Evolutionary conservation across 306 rosid genomes (phyloP).

Genomic region (Castanospermum australe): DNA sequence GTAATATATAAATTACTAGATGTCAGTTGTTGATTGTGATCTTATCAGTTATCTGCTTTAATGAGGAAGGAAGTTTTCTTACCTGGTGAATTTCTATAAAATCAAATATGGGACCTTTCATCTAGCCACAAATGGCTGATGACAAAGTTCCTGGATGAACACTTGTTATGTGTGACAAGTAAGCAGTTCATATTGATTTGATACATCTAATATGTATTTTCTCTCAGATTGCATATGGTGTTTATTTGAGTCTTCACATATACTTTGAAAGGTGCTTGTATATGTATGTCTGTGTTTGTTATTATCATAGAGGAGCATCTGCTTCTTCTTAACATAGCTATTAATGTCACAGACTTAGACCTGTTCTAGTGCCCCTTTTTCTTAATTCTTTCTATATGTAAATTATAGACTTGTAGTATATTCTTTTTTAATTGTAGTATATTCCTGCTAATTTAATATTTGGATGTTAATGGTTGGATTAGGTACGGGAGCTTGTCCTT

Average conservation of each 20-base stretch:
- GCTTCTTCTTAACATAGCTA: neutral
- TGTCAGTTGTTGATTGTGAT: neutral
- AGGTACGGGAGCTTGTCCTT: constrained; percentile 85
- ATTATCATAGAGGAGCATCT: neutral
- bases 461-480: constrained; percentile 3
- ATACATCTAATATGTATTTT: neutral
- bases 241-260: neutral
- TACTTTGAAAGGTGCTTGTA: neutral
- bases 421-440: neutral
- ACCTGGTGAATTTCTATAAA: neutral
- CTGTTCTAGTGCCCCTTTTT: neutral
- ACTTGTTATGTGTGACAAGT: neutral
- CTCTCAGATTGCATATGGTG: neutral
- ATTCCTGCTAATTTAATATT: constrained; percentile 1
- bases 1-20: neutral
- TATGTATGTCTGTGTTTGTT: neutral
- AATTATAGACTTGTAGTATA: neutral
- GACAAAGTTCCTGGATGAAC: neutral
- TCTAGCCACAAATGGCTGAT: neutral
- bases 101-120: neutral
- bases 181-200: neutral
- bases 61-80: neutral
- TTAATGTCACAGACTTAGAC: neutral
- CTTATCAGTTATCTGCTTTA: neutral
- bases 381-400: neutral